Base-by-base conservation (phyloP, 768 basidiomycete genomes). In the Phallus indusiatus region DNA sequence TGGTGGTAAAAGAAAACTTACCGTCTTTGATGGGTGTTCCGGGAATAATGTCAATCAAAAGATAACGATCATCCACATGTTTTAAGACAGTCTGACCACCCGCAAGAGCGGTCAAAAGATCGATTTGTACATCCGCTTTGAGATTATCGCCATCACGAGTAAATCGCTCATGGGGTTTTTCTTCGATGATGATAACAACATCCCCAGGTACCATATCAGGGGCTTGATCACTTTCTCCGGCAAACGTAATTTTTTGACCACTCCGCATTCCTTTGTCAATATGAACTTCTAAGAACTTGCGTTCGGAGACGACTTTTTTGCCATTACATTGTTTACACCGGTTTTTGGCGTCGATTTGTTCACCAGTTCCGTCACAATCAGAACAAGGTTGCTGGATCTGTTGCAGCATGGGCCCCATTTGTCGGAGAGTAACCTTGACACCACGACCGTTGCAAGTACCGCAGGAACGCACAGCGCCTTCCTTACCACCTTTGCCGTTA, bases 391-490 rank as follows among this genome's bases (percentile, higher is more conserved):
- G 90, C 71, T 98, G 96, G 65, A 98, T 90, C 74, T 99, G 95
- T 73, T 99, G 96, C 66, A 99, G 91, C 96, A 99, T 99, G 5
- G 96, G 96, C 24, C 96, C 96, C 84, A 99, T 90, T 72, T 98
- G 96, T 62, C 96, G 89, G 62, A 98, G 75, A 54, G 88, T 91
- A 68, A 97, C 73, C 70, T 86, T 90, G 76, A 94, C 75, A 67
- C 96, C 96, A 64, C 92, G 90, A 59, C 96, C 96, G 67, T 75
- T 80, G 76, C 96, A 99, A 14, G 76, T 67, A 47, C 70, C 63
- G 74, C 96, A 99, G 24, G 78, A 67, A 69, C 85, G 82, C 63
- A 96, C 92, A 54, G 96, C 90, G 58, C 95, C 96, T 17, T 96
- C 94, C 74, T 98, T 98, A 58, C 96, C 96, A 52, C 96, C 96